These are phyloP conservation scores for Apiotrichum veenhuisii DNA, from an alignment of 1,284 basidiomycete genomes.

Conservation along the genomic window DNA sequence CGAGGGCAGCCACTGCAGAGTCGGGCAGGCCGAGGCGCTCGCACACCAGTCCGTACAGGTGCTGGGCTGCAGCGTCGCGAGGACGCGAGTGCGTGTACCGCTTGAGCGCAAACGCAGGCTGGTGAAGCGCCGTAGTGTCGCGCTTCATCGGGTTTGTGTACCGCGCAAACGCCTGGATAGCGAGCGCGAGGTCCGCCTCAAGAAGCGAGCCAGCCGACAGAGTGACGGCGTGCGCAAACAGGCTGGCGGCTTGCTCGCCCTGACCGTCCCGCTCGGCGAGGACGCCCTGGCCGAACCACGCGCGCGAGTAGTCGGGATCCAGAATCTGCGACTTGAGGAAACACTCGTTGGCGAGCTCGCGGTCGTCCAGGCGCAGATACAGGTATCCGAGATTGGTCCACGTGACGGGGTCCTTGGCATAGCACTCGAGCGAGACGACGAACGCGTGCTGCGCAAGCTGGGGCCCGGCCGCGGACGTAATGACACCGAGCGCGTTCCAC, in stretches of 20 bases:
- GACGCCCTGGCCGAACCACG: conserved; percentile 93
- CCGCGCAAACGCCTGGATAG: conserved; percentile 61
- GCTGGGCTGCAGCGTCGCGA: conserved; percentile 68
- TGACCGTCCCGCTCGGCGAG: conserved; percentile 65
- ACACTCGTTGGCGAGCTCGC: conserved; percentile 78
- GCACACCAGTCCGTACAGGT: conserved; percentile 80
- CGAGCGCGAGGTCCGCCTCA: conserved; percentile 77
- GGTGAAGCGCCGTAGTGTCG: conserved; percentile 54
- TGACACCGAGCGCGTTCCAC: conserved; percentile 61
- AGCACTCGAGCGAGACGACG: conserved; percentile 80
- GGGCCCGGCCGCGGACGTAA: conserved; percentile 35
- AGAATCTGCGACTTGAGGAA: conserved; percentile 83
- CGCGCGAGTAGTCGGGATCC: conserved; percentile 81
- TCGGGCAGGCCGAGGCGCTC: conserved; percentile 74
- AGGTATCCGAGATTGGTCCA: conserved; percentile 91
- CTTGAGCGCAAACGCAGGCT: conserved; percentile 71
- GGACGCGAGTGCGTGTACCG: conserved; percentile 70
- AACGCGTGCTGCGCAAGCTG: conserved; percentile 80
- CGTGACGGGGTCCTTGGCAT: conserved; percentile 69
- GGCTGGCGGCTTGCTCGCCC: conserved; percentile 62
- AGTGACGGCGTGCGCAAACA: conserved; percentile 79
- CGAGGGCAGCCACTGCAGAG: conserved; percentile 62
- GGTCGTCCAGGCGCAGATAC: conserved; percentile 77
- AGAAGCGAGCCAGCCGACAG: conserved; percentile 67
- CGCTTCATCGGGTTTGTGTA: conserved; percentile 30